Conservation (phyloP, 2,329 filamentous ascomycete genomes). For the Phaeosphaeriaceae sp. region DNA sequence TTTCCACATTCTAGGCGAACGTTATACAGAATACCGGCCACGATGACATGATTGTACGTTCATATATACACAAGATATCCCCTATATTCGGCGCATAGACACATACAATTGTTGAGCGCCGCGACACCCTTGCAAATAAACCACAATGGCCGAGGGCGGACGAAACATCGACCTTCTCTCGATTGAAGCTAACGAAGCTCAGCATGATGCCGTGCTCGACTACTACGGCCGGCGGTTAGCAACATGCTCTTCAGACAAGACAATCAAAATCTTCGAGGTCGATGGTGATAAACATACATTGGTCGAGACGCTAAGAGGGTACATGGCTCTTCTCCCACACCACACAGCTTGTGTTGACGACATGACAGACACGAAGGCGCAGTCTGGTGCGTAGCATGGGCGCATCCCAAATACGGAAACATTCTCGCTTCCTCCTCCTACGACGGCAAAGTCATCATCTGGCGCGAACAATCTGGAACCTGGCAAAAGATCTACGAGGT, state of each 20-base stretch:
- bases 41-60: constrained; percentile 99
- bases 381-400: constrained; percentile 97
- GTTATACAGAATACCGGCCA: constrained; percentile 86
- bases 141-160: constrained; percentile 21
- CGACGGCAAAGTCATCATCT: constrained; percentile 98
- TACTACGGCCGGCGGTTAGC: constrained; percentile 97
- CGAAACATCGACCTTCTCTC: constrained; percentile 33
- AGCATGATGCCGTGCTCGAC: constrained; percentile 97
- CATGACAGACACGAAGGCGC: constrained; percentile 86
- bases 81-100: constrained; percentile 3
- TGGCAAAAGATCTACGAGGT: constrained; percentile 89
- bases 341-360: constrained; percentile 17
- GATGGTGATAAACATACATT: constrained; percentile 90
- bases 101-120: neutral
- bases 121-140: neutral
- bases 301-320: constrained; percentile 94
- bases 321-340: constrained; percentile 40
- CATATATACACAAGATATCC: constrained; percentile 1
- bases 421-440: constrained; percentile 95
- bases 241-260: constrained; percentile 97
- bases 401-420: constrained; percentile 96
- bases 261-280: constrained; percentile 99
- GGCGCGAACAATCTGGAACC: constrained; percentile 75
- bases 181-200: constrained; percentile 51
- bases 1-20: constrained; percentile 64